Evolutionary conservation across 73 alveolate genomes (phyloP), one percentile per base, ranked within the genome.

Genomic region (Tetrahymena thermophila): DNA sequence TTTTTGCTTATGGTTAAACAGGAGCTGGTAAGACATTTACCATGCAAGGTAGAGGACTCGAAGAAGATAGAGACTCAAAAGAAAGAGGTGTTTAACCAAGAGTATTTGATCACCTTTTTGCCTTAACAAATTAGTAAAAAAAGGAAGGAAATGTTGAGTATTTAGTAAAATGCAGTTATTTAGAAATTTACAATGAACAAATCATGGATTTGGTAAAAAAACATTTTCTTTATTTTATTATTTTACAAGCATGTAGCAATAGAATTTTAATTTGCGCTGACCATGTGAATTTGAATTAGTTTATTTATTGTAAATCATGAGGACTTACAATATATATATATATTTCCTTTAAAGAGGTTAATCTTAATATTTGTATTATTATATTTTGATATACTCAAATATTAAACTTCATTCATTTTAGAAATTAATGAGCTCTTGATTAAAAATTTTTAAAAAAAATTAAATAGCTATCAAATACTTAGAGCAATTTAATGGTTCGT

Each of bases 131-230:
- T 31, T 31, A 71, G 37, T 28, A 28, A 31, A 71, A 71, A 71
- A 71, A 71, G 89, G 89, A 71, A 71, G 89, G 89, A 71, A 71
- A 71, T 71, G 89, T 71, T 28, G 89, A 71, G 23, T 71, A 71
- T 31, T 71, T 71, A 71, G 89, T 71, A 19, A 71, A 71, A 71
- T 71, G 89, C 89, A 71, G 89, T 34, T 98, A 97, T 97, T 97
- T 98, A 31, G 99, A 98, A 95, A 98, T 98, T 56, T 98, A 98
- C 96, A 98, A 98, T 85, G 99, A 98, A 95, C 97, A 98, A 94
- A 98, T 98, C 84, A 98, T 97, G 94, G 99, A 98, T 96, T 96
- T 98, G 35, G 97, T 98, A 28, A 35, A 84, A n/a, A 96, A 95
- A 31, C 97, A n/a, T 93, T 93, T 84, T 96, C 97, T 35, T 98